These are phyloP conservation scores for Eutypa lata DNA, from an alignment of 2,329 filamentous ascomycete species.

Conservation along the genomic window DNA sequence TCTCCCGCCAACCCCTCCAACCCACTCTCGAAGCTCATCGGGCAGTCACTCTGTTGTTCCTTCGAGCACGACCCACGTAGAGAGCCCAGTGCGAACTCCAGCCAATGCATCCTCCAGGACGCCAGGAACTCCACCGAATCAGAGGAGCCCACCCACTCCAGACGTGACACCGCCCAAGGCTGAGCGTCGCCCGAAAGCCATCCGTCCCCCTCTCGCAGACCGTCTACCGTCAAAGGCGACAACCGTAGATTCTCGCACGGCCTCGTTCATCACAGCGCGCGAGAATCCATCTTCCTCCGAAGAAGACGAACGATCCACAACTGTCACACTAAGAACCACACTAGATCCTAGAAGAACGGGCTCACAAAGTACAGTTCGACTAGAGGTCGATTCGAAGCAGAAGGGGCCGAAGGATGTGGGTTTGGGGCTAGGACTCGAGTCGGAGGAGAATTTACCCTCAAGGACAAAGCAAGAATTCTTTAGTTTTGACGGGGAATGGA, in stretches of 20 bases:
- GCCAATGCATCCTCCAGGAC: conserved; percentile 36
- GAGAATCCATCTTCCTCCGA: conserved; percentile 64
- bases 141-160: conserved; percentile 69
- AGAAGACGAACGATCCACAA: conserved; percentile 46
- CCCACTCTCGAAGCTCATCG: conserved; percentile 57
- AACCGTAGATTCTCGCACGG: conserved; percentile 55
- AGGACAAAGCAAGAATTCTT: conserved; percentile 47
- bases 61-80: conserved; percentile 38
- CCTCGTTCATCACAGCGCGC: conserved; percentile 69
- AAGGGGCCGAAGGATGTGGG: conserved; percentile 35
- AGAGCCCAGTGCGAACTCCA: conserved; percentile 35
- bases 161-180: conserved; percentile 69
- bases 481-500: conserved; percentile 60
- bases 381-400: conserved; percentile 27
- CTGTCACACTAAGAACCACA: conserved; percentile 35
- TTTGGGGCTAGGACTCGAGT: conserved; percentile 40
- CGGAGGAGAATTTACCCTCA: conserved; percentile 38
- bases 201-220: conserved; percentile 46
- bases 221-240: conserved; percentile 50
- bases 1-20: conserved; percentile 61
- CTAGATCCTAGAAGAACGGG: conserved; percentile 36
- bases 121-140: conserved; percentile 61
- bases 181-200: conserved; percentile 38
- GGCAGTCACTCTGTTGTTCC: conserved; percentile 43
- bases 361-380: conserved; percentile 44